Conservation (phyloP, 2,329 filamentous ascomycete species). For the Onygena corvina region DNA sequence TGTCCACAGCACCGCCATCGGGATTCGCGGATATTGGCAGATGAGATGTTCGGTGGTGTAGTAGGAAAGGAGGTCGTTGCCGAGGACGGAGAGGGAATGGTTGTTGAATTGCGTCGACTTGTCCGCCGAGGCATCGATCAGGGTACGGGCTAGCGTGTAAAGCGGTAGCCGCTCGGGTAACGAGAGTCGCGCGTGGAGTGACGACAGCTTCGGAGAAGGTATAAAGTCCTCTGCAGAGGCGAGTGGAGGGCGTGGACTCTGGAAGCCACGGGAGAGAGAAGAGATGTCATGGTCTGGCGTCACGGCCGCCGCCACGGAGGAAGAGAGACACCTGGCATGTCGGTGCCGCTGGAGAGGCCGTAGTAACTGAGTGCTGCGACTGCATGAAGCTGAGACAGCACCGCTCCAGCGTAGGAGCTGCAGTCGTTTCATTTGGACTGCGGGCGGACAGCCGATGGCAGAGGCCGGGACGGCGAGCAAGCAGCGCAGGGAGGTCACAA, state of each 20-base stretch:
- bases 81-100: slow-evolving; percentile 65
- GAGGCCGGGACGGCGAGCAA: background rate
- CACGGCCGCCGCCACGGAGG: slow-evolving; percentile 27
- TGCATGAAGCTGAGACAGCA: slow-evolving; percentile 38
- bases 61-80: slow-evolving; percentile 72
- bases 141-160: slow-evolving; percentile 70
- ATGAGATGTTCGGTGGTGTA: slow-evolving; percentile 81
- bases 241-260: slow-evolving; percentile 48
- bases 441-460: background rate
- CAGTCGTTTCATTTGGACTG: slow-evolving; percentile 36
- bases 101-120: slow-evolving; percentile 76
- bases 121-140: slow-evolving; percentile 80
- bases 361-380: slow-evolving; percentile 19
- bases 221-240: slow-evolving; percentile 56
- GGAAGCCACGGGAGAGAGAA: slow-evolving; percentile 13
- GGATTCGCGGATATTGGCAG: slow-evolving; percentile 80
- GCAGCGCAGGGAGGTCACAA: background rate
- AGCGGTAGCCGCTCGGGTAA: slow-evolving; percentile 72
- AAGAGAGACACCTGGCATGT: slow-evolving; percentile 32
- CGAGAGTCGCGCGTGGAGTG: slow-evolving; percentile 77
- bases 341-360: slow-evolving; percentile 10
- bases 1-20: slow-evolving; percentile 74
- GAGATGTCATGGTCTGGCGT: slow-evolving; percentile 14
- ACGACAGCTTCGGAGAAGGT: slow-evolving; percentile 76
- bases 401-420: slow-evolving; percentile 43